phyloP scores from a whole-genome alignment of 2,329 filamentous ascomycete genomes.

The Ophiostoma triangulosporum region DNA sequence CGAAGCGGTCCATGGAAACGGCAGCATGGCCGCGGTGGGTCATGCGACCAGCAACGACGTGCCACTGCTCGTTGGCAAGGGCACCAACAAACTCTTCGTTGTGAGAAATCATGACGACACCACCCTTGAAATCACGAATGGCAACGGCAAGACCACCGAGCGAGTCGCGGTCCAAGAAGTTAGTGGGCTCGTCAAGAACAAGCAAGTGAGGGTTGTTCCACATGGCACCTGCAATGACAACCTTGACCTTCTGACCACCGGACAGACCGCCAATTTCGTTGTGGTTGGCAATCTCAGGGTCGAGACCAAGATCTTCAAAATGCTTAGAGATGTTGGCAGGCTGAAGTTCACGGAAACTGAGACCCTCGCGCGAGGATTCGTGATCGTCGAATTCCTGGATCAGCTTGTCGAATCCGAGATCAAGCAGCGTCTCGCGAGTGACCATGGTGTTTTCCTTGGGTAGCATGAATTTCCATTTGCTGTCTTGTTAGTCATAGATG shows the following conservation, averaged over 20 bases:
- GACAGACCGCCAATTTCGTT: constrained; percentile 94
- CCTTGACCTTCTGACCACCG: constrained; percentile 97
- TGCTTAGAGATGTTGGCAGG: constrained; percentile 93
- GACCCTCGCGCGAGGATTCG: constrained; percentile 94
- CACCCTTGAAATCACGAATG: constrained; percentile 95
- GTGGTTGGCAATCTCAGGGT: constrained; percentile 97
- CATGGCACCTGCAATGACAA: constrained; percentile 90
- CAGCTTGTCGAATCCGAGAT: constrained; percentile 81
- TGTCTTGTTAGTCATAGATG: constrained; percentile 25
- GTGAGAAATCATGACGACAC: constrained; percentile 98
- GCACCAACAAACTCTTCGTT: constrained; percentile 98
- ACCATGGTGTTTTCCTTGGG: constrained; percentile 91
- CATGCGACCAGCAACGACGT: constrained; percentile 77
- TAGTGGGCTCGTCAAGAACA: constrained; percentile 95
- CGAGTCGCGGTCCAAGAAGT: constrained; percentile 97
- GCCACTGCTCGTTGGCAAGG: constrained; percentile 91
- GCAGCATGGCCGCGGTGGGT: constrained; percentile 69
- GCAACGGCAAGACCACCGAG: constrained; percentile 93
- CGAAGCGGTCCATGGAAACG: constrained; percentile 69
- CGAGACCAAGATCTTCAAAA: constrained; percentile 91
- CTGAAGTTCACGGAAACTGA: constrained; percentile 87
- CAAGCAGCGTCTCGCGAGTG: constrained; percentile 77
- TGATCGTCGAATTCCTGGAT: constrained; percentile 98
- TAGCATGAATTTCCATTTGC: constrained; percentile 74
- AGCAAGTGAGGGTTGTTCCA: constrained; percentile 98